phyloP scores from a whole-genome alignment of 2,329 filamentous ascomycete genomes.

The Akanthomyces lecanii region DNA sequence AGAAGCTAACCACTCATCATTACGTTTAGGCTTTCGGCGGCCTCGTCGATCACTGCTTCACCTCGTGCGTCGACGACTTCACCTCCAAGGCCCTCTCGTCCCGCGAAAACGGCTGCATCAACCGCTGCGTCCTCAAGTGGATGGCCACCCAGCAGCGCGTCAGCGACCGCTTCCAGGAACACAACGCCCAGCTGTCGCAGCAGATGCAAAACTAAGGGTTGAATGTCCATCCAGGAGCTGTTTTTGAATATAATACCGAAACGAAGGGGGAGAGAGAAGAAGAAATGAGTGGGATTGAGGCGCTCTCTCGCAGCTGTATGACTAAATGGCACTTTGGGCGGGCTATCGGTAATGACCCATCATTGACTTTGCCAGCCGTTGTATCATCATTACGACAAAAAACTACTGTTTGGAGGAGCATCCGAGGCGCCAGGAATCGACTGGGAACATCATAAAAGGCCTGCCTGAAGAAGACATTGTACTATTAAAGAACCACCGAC shows the following conservation, averaged over 20 bases:
- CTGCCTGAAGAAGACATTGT: neutral
- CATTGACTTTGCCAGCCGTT: neutral
- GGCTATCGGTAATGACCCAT: neutral
- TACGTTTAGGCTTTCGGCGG: constrained; percentile 33
- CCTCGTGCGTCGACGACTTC: constrained; percentile 97
- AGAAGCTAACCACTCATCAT: neutral
- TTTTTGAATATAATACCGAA: constrained; percentile 9
- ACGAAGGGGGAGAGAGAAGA: constrained; percentile 16
- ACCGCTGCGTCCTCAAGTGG: constrained; percentile 93
- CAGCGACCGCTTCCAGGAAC: constrained; percentile 80
- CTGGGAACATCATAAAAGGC: neutral
- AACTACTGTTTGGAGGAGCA: neutral
- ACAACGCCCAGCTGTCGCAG: constrained; percentile 58
- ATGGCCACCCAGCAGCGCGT: constrained; percentile 88
- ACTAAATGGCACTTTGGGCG: neutral
- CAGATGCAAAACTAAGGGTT: constrained; percentile 43
- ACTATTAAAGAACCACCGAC: neutral
- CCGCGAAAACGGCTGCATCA: constrained; percentile 86
- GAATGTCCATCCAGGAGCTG: neutral
- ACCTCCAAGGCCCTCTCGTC: constrained; percentile 89
- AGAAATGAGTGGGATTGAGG: neutral
- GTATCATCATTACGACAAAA: neutral
- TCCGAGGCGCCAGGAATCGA: neutral
- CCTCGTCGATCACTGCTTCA: constrained; percentile 81
- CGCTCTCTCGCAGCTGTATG: neutral